Conservation (phyloP, 306 rosid species). For the Boehmeria nivea region DNA sequence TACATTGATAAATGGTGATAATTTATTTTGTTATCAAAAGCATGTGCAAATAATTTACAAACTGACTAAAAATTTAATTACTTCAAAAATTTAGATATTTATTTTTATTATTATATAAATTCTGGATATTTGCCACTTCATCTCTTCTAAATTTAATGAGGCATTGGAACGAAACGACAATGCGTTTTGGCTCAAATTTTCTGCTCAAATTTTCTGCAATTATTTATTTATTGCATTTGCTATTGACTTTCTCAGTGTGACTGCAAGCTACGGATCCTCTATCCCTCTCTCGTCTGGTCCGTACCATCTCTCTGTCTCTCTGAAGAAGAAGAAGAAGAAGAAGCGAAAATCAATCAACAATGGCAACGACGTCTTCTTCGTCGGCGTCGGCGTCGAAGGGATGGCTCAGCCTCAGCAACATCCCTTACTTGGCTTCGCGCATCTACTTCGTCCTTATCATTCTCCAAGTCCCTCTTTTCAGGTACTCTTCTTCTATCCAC, state of each 20-base stretch:
- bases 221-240: no score
- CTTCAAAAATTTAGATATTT: no score
- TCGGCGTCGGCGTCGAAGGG: constrained; percentile 37
- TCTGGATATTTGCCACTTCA: no score
- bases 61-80: no score
- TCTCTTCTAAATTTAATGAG: no score
- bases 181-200: no score
- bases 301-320: neutral
- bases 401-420: constrained; percentile 45
- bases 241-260: neutral
- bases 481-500: constrained; percentile 31
- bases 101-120: no score
- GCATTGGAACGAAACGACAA: no score
- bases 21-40: no score
- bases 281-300: neutral
- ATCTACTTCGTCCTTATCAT: constrained; percentile 68
- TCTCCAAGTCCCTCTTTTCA: constrained; percentile 92
- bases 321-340: neutral
- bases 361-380: constrained; percentile 38
- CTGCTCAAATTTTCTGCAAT: no score
- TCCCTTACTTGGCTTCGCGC: constrained; percentile 50
- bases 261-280: constrained; percentile 20
- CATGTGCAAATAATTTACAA: no score
- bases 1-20: no score
- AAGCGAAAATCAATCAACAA: constrained; percentile 9